Evolutionary conservation across 2,329 filamentous ascomycete genomes (phyloP).

Genomic region (Scytalidium sp.): DNA sequence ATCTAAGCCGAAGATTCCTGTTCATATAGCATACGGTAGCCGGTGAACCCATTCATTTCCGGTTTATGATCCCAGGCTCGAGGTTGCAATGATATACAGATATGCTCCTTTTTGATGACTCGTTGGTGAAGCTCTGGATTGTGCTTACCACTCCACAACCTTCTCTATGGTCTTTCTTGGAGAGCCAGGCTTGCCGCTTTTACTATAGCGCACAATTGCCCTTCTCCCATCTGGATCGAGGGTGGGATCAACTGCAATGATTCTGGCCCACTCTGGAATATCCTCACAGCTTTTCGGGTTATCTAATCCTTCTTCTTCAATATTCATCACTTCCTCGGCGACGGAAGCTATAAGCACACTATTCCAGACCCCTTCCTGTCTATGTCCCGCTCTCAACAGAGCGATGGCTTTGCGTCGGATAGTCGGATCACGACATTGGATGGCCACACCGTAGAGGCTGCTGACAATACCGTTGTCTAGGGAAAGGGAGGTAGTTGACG

Average conservation of each 20-base stretch:
- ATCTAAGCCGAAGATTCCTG: too few species aligned
- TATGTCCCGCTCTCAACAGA: constrained; percentile 52
- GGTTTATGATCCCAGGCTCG: too few species aligned
- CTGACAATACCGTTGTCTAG: constrained; percentile 58
- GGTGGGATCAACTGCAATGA: neutral
- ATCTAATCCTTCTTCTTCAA: constrained; percentile 14
- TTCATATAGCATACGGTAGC: too few species aligned
- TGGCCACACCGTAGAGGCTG: constrained; percentile 59
- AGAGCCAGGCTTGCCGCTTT: neutral
- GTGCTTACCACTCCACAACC: neutral
- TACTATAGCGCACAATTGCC: neutral
- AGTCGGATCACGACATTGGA: constrained; percentile 55
- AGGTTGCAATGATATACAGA: too few species aligned
- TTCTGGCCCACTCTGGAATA: constrained; percentile 13
- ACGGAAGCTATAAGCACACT: constrained; percentile 3
- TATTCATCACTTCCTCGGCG: constrained; percentile 8
- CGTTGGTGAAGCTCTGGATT: too few species aligned
- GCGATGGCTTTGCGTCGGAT: constrained; percentile 57
- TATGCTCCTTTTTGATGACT: too few species aligned
- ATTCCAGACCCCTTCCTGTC: constrained; percentile 68
- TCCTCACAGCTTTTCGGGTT: constrained; percentile 7
- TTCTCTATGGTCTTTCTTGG: neutral
- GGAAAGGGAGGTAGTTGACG: neutral
- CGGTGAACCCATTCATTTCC: too few species aligned
- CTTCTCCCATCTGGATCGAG: neutral